These are phyloP conservation scores for Cryptosporidium baileyi DNA, from an alignment of 169 alveolate species.

Conservation along the genomic window DNA sequence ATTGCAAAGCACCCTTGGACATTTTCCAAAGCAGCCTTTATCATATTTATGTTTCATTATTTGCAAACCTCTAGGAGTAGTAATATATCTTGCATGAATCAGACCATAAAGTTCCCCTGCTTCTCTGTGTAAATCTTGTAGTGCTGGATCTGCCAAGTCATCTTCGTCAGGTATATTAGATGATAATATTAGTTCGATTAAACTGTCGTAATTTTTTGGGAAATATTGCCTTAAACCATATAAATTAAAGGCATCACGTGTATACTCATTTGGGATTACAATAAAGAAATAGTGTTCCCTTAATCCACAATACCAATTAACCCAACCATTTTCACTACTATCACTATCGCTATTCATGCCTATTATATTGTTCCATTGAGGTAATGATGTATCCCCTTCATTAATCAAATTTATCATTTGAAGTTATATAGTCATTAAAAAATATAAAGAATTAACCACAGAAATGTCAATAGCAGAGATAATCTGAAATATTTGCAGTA, in stretches of 20 bases:
- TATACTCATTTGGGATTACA: slow-evolving; percentile 69
- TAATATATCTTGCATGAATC: slow-evolving; percentile 93
- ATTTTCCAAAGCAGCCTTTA: slow-evolving; percentile 94
- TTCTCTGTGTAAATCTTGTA: slow-evolving; percentile 82
- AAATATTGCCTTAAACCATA: slow-evolving; percentile 75
- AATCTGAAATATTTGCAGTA: too few relatives aligned
- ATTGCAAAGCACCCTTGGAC: slow-evolving; percentile 97
- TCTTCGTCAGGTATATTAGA: slow-evolving; percentile 74
- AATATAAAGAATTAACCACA: neutral
- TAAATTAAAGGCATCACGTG: slow-evolving; percentile 77
- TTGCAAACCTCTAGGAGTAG: slow-evolving; percentile 89
- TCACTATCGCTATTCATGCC: slow-evolving; percentile 61
- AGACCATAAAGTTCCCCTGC: slow-evolving; percentile 93
- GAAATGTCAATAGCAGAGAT: too few relatives aligned
- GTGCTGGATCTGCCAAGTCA: slow-evolving; percentile 73
- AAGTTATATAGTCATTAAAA: neutral
- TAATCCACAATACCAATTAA: slow-evolving; percentile 70
- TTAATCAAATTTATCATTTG: slow-evolving; percentile 59
- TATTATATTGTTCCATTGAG: slow-evolving; percentile 56
- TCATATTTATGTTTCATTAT: slow-evolving; percentile 93
- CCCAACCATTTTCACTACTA: slow-evolving; percentile 70
- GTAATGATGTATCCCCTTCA: slow-evolving; percentile 44
- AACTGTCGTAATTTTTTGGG: slow-evolving; percentile 68
- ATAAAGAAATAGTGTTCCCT: slow-evolving; percentile 69
- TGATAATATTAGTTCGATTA: slow-evolving; percentile 71